Percentiles rank a stretch among this genome's conserved stretches.
These are phyloP conservation scores for Thelephora terrestris DNA, from an alignment of 1,284 basidiomycete genomes.

Conservation along the genomic window DNA sequence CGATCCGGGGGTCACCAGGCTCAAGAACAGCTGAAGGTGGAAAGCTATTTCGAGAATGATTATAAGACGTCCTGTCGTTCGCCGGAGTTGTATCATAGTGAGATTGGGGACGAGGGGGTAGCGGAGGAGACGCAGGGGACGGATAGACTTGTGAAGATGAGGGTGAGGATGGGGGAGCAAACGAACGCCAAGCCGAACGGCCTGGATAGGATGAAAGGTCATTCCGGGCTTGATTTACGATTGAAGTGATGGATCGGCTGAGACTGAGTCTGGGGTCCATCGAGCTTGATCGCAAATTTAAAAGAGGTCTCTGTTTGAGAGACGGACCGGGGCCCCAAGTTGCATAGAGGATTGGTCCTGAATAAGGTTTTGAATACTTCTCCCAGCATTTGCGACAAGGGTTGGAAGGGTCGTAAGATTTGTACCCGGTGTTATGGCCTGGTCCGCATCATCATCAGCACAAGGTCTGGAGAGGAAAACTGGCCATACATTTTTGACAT, in stretches of 20 bases:
- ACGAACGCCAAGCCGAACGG: neutral
- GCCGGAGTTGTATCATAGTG: conserved; percentile 7
- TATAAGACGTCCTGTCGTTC: conserved; percentile 9
- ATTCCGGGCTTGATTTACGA: neutral
- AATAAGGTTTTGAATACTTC: conserved; percentile 48
- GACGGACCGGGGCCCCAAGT: conserved; percentile 27
- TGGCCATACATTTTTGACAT: conserved; percentile 41
- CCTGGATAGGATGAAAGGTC: neutral
- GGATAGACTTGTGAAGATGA: neutral
- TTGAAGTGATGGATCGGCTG: conserved; percentile 6
- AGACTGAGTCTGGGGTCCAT: conserved; percentile 27
- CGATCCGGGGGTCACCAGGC: conserved; percentile 63
- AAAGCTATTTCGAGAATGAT: conserved; percentile 9
- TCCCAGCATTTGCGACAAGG: conserved; percentile 67
- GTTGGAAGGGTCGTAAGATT: conserved; percentile 49
- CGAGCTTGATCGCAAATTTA: conserved; percentile 10
- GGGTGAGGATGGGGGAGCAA: neutral
- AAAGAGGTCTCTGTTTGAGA: neutral
- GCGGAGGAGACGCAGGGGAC: conserved; percentile 22
- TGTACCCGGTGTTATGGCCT: conserved; percentile 69
- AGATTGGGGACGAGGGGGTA: conserved; percentile 14
- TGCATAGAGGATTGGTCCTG: conserved; percentile 47
- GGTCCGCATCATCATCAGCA: conserved; percentile 1
- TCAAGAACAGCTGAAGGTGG: conserved; percentile 28
- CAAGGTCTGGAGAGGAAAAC: neutral